Evolutionary conservation across 2,329 filamentous ascomycete genomes (phyloP), one percentile per base, ranked within the genome.

Genomic region (Hypoxylon sp.): DNA sequence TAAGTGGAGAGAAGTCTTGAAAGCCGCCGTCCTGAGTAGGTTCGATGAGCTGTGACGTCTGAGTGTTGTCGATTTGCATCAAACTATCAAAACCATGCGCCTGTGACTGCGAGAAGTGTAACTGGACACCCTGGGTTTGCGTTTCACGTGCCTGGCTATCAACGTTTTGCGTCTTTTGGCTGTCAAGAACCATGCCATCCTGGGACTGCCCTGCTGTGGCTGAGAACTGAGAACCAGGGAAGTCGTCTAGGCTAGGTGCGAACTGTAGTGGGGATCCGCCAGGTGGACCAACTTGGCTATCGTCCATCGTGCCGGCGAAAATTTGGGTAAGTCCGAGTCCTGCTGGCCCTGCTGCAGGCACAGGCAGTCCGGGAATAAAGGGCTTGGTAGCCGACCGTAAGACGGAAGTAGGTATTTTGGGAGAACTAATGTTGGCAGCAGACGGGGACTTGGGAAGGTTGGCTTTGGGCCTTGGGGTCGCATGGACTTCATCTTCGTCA

Each of bases 291-390:
- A 70, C 72, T 71, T 87, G 84, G 70, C 84, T 87, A 76, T 82
- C 88, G 49, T 92, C 93, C 88, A 97, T 91, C 0, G 93, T 97
- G 11, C 93, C 93, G 4, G 91, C 92, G 75, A 97, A 97, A 67
- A 96, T 95, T 73, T 97, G 94, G 0, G 93, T 96, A 45, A 97
- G 83, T 8, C 93, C 91, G 42, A 97, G 80, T 2, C 88, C 88
- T 33, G 87, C 88, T 20, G 87, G 83, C 0, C 83, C 85, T 20
- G 79, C 79, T 7, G 73, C 72, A 5, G 83, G 78, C 3, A 89
- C 82, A 2, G 89, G 86, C 18, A 93, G 79, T 1, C 89, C 89
- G 2, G 90, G 91, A 61, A 93, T 91, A 70, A 91, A 90, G 0
- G 82, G 85, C 78, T 91, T 91, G 63, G 85, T 89, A 2, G 88